phyloP scores from a whole-genome alignment of 352 stramenopile species.

The Pilasporangium apinafurcum region DNA sequence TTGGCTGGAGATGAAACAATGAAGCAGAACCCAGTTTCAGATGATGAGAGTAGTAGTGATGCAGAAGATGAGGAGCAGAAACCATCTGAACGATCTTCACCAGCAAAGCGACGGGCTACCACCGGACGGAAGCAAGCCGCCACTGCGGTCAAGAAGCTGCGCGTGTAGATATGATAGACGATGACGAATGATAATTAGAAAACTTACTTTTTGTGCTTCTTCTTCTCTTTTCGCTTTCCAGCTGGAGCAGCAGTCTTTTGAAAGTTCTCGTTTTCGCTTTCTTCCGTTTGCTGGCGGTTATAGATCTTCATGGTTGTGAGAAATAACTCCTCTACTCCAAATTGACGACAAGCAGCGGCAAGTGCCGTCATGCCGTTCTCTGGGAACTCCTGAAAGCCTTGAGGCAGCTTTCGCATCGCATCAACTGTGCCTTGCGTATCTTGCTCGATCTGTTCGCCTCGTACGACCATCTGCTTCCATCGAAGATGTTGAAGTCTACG shows the following conservation, averaged over 20 bases:
- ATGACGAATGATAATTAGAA: too few relatives aligned
- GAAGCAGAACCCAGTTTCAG: too few relatives aligned
- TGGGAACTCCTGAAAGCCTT: slow-evolving; percentile 47
- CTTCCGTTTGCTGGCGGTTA: slow-evolving; percentile 1
- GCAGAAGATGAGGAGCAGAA: slow-evolving; percentile 15
- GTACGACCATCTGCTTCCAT: slow-evolving; percentile 81
- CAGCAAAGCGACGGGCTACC: slow-evolving; percentile 7
- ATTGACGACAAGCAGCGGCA: slow-evolving; percentile 33
- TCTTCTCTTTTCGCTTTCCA: background rate
- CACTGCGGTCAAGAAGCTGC: slow-evolving; percentile 17
- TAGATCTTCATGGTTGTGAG: slow-evolving; percentile 83
- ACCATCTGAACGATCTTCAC: slow-evolving; percentile 8
- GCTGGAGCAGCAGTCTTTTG: too few relatives aligned
- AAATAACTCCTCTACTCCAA: slow-evolving; percentile 61
- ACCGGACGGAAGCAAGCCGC: background rate
- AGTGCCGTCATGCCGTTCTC: slow-evolving; percentile 64
- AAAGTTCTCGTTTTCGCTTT: background rate
- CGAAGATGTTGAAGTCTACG: slow-evolving; percentile 59
- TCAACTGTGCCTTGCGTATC: slow-evolving; percentile 14
- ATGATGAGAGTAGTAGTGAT: background rate
- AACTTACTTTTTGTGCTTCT: background rate
- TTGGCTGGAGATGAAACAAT: slow-evolving; percentile 9
- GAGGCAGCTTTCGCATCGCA: slow-evolving; percentile 23
- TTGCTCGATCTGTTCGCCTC: slow-evolving; percentile 55
- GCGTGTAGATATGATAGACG: too few relatives aligned